phyloP scores from a whole-genome alignment of 2,329 filamentous ascomycete genomes.

The Lachnellula hyalina region DNA sequence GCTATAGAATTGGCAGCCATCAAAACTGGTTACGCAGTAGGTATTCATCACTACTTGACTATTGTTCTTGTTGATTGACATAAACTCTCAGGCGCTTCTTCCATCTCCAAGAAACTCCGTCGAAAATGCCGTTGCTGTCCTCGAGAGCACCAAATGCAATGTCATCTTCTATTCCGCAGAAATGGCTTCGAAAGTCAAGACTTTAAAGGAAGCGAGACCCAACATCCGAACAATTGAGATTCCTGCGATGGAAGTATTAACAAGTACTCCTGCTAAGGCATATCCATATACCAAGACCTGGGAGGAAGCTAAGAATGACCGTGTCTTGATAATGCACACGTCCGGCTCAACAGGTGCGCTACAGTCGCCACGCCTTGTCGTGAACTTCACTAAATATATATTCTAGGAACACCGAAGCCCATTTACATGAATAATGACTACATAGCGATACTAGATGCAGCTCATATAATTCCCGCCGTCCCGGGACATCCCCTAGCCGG shows the following conservation, averaged over 20 bases:
- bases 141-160: slow-evolving; percentile 1
- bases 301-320: slow-evolving; percentile 31
- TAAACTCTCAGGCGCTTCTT: slow-evolving; percentile 1
- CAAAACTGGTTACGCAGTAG: no score
- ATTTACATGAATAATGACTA: not conserved
- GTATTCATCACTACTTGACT: no score
- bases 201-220: not conserved
- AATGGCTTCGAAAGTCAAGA: not conserved
- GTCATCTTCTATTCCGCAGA: not conserved
- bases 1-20: no score
- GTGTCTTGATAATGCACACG: slow-evolving; percentile 37
- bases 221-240: not conserved
- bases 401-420: not conserved
- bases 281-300: slow-evolving; percentile 30
- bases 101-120: slow-evolving; percentile 5
- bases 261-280: not conserved
- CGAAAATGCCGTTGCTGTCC: not conserved
- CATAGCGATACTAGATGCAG: no score
- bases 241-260: not conserved
- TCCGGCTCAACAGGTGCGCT: slow-evolving; percentile 36
- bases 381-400: slow-evolving; percentile 29
- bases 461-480: not conserved
- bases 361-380: slow-evolving; percentile 35
- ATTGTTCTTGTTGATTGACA: no score
- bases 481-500: not conserved